Evolutionary conservation across 208 protist species (phyloP).

Genomic region (Acanthamoeba divionensis): DNA sequence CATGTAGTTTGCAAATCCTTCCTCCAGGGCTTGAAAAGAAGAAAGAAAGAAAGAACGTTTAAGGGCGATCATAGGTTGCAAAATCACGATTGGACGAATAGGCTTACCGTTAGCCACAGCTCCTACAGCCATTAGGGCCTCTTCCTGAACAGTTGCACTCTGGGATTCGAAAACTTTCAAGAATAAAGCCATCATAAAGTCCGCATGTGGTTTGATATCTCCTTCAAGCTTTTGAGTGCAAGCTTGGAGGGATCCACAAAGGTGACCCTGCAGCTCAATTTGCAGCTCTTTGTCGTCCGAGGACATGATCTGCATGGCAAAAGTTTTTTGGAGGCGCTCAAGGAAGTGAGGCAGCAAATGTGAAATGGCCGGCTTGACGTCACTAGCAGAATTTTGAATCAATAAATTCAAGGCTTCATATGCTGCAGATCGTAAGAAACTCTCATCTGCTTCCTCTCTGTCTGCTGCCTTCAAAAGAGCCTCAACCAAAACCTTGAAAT

Average conservation of each 20-base stretch:
- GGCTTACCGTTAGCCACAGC: slow-evolving; percentile 80
- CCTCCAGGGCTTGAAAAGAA: slow-evolving; percentile 75
- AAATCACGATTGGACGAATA: neutral
- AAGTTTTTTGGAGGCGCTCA: slow-evolving; percentile 75
- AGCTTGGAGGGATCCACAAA: slow-evolving; percentile 4
- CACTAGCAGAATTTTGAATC: slow-evolving; percentile 83
- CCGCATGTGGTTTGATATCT: neutral
- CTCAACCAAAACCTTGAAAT: slow-evolving; percentile 72
- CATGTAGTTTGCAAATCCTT: slow-evolving; percentile 85
- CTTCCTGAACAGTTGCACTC: slow-evolving; percentile 85
- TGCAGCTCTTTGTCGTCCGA: slow-evolving; percentile 56
- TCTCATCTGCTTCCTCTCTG: slow-evolving; percentile 75
- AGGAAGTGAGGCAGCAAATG: slow-evolving; percentile 84
- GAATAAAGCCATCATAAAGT: slow-evolving; percentile 67
- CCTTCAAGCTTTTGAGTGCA: slow-evolving; percentile 35
- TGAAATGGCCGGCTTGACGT: slow-evolving; percentile 76
- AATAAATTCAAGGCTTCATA: slow-evolving; percentile 93
- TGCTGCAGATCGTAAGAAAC: slow-evolving; percentile 70
- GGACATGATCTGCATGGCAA: slow-evolving; percentile 66
- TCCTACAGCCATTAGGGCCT: slow-evolving; percentile 91
- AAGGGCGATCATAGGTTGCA: too few relatives aligned
- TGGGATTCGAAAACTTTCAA: slow-evolving; percentile 59
- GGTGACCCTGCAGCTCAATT: slow-evolving; percentile 31
- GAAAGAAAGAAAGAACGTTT: neutral
- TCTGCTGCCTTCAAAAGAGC: slow-evolving; percentile 61